Conservation (phyloP, 2,329 filamentous ascomycete species). For the Scedosporium minutisporum region DNA sequence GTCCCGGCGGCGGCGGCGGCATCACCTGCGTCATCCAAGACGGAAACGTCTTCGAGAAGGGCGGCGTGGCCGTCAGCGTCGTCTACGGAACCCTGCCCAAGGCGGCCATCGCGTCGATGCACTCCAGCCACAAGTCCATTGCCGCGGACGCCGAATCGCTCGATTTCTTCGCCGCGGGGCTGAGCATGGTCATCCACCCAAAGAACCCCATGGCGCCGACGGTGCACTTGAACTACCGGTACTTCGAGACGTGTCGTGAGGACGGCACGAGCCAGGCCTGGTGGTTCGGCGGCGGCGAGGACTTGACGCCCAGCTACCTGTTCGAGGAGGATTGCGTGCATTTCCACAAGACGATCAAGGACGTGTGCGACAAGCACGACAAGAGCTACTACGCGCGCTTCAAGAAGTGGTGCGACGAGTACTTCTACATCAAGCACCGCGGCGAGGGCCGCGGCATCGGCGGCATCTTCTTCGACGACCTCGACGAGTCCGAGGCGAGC, state of each 20-base stretch:
- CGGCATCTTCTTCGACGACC: slow-evolving; percentile 97
- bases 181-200: slow-evolving; percentile 89
- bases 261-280: slow-evolving; percentile 76
- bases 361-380: slow-evolving; percentile 87
- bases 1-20: slow-evolving; percentile 84
- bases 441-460: slow-evolving; percentile 79
- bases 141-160: slow-evolving; percentile 63
- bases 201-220: slow-evolving; percentile 95
- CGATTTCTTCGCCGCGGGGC: slow-evolving; percentile 88
- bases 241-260: slow-evolving; percentile 89
- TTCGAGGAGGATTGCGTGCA: slow-evolving; percentile 96
- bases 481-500: slow-evolving; percentile 79
- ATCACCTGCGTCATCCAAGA: slow-evolving; percentile 93
- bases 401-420: slow-evolving; percentile 97
- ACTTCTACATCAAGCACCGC: slow-evolving; percentile 91
- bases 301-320: slow-evolving; percentile 85
- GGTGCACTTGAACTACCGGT: slow-evolving; percentile 95
- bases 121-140: slow-evolving; percentile 86
- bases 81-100: slow-evolving; percentile 88
- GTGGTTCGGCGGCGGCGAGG: slow-evolving; percentile 97
- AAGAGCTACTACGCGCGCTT: slow-evolving; percentile 85
- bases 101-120: slow-evolving; percentile 85
- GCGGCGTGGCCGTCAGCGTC: slow-evolving; percentile 86
- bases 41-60: slow-evolving; percentile 96
- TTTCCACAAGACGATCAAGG: slow-evolving; percentile 90